Percentiles rank a stretch among this genome's conserved stretches.
Evolutionary conservation across 2,329 filamentous ascomycete genomes (phyloP).

Genomic region (Ceratocystis alfenasii): DNA sequence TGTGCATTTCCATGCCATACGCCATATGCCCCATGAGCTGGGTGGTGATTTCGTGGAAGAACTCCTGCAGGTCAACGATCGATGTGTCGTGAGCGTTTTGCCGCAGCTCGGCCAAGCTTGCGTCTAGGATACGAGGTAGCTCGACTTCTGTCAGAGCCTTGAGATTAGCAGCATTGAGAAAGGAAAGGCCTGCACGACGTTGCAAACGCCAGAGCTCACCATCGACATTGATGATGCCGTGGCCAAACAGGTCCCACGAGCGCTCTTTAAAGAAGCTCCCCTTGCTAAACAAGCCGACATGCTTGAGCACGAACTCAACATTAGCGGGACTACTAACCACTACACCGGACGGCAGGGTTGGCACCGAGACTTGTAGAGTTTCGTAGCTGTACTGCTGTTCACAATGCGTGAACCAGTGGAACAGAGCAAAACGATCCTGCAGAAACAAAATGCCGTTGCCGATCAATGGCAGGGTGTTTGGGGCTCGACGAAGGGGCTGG

Average conservation of each 20-base stretch:
- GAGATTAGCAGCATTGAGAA: constrained; percentile 47
- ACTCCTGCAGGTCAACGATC: constrained; percentile 44
- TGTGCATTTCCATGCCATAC: constrained; percentile 56
- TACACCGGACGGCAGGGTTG: constrained; percentile 49
- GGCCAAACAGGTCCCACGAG: constrained; percentile 51
- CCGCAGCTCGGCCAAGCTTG: constrained; percentile 33
- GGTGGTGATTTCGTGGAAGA: constrained; percentile 53
- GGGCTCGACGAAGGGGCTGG: constrained; percentile 26
- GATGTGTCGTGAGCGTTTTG: constrained; percentile 24
- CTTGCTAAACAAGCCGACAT: constrained; percentile 49
- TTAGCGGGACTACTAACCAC: constrained; percentile 51
- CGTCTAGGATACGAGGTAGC: constrained; percentile 42
- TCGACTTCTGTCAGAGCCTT: constrained; percentile 45
- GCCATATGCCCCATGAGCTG: constrained; percentile 57
- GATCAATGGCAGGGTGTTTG: constrained; percentile 41
- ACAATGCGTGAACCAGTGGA: constrained; percentile 50
- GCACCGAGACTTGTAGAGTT: constrained; percentile 51
- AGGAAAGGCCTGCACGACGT: constrained; percentile 48
- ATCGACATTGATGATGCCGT: constrained; percentile 56
- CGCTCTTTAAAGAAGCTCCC: constrained; percentile 49
- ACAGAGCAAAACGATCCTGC: constrained; percentile 46
- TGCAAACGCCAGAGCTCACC: constrained; percentile 52
- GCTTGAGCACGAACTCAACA: constrained; percentile 50
- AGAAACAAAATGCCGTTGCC: constrained; percentile 53
- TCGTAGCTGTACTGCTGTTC: constrained; percentile 45